Conservation (phyloP, 176 grass and related monocot genomes). For the Oryza meyeriana region DNA sequence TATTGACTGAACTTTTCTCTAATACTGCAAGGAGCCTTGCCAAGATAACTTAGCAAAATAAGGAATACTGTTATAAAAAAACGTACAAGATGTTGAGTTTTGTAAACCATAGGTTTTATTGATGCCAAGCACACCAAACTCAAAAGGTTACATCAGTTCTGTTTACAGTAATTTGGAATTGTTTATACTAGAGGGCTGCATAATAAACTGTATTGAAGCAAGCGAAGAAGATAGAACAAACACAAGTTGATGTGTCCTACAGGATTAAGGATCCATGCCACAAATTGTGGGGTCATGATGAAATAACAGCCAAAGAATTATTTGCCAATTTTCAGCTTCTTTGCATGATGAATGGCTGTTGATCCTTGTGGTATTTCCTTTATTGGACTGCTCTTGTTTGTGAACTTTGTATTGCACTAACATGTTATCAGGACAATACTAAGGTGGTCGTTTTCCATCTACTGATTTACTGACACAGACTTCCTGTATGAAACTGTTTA, state of each 20-base stretch:
- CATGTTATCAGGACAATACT: neutral
- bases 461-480: neutral
- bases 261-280: neutral
- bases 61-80: neutral
- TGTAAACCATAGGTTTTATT: neutral
- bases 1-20: neutral
- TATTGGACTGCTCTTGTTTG: conserved; percentile 8
- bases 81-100: neutral
- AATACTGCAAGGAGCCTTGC: neutral
- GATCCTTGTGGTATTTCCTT: neutral
- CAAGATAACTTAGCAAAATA: neutral
- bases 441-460: neutral
- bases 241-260: neutral
- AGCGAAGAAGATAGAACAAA: neutral
- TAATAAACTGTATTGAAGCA: neutral
- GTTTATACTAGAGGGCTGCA: neutral
- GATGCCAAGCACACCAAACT: neutral
- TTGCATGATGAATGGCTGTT: neutral
- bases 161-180: neutral
- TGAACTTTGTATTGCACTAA: conserved; percentile 4
- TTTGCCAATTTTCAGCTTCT: neutral
- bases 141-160: neutral
- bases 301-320: neutral
- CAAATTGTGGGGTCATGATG: conserved; percentile 3
- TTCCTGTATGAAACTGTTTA: neutral